phyloP scores from a whole-genome alignment of 352 stramenopile genomes.

The Phytophthora nicotianae region DNA sequence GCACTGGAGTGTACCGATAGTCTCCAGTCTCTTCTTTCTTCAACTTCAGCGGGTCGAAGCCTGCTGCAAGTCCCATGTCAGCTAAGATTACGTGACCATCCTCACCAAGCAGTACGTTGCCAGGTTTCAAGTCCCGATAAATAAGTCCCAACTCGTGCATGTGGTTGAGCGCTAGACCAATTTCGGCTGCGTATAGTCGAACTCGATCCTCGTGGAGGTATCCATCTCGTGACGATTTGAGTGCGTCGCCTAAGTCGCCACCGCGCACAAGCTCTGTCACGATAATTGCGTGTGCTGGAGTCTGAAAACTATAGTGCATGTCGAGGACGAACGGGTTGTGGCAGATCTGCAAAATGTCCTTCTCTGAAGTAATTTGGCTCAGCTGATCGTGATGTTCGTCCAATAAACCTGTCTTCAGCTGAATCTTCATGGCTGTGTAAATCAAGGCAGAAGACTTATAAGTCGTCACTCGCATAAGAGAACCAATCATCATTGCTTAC shows the following conservation, averaged over 20 bases:
- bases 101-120: slow-evolving; percentile 89
- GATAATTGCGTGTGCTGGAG: slow-evolving; percentile 83
- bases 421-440: slow-evolving; percentile 89
- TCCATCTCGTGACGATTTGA: slow-evolving; percentile 72
- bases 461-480: not conserved
- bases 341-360: slow-evolving; percentile 87
- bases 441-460: slow-evolving; percentile 7
- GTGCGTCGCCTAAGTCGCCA: slow-evolving; percentile 76
- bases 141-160: slow-evolving; percentile 89
- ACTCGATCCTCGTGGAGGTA: slow-evolving; percentile 81
- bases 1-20: slow-evolving; percentile 53
- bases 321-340: slow-evolving; percentile 90
- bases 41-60: slow-evolving; percentile 57
- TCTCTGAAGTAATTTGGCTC: slow-evolving; percentile 89
- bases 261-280: slow-evolving; percentile 87
- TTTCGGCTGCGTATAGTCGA: slow-evolving; percentile 83
- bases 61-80: slow-evolving; percentile 86
- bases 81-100: slow-evolving; percentile 90
- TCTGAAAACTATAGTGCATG: slow-evolving; percentile 93
- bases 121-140: slow-evolving; percentile 90
- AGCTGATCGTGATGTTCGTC: slow-evolving; percentile 87
- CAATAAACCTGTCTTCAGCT: slow-evolving; percentile 89
- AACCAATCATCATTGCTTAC: slow-evolving; percentile 27
- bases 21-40: slow-evolving; percentile 56
- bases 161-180: slow-evolving; percentile 86